These are phyloP conservation scores for Termitomyces sp. DNA, from an alignment of 768 basidiomycete species.

Conservation along the genomic window DNA sequence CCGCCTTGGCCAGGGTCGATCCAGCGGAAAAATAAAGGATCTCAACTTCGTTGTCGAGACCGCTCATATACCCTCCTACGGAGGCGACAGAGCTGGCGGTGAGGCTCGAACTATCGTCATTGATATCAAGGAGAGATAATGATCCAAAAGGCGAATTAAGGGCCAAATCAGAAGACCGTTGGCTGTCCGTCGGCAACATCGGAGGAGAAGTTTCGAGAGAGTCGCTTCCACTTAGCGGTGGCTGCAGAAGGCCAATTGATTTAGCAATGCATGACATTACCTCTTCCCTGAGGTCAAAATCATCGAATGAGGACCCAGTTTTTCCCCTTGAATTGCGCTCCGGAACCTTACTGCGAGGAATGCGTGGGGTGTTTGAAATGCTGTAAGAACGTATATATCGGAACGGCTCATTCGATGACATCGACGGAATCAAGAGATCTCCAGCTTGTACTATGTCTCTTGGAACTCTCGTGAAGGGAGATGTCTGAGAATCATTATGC, in stretches of 20 bases:
- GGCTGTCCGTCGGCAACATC: slow-evolving; percentile 39
- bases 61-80: slow-evolving; percentile 61
- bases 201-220: slow-evolving; percentile 66
- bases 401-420: slow-evolving; percentile 39
- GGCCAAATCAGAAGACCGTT: slow-evolving; percentile 31
- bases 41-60: slow-evolving; percentile 94
- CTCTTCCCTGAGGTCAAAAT: slow-evolving; percentile 93
- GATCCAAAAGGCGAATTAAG: slow-evolving; percentile 71
- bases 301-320: slow-evolving; percentile 42
- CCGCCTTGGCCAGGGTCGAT: slow-evolving; percentile 79
- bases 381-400: slow-evolving; percentile 45
- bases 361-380: slow-evolving; percentile 45
- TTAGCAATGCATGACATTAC: slow-evolving; percentile 98
- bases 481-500: slow-evolving; percentile 9
- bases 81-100: slow-evolving; percentile 55
- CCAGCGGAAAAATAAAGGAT: slow-evolving; percentile 91
- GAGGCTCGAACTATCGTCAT: slow-evolving; percentile 65
- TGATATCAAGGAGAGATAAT: slow-evolving; percentile 64
- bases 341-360: slow-evolving; percentile 26
- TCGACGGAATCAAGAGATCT: slow-evolving; percentile 62
- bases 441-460: slow-evolving; percentile 70
- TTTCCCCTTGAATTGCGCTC: slow-evolving; percentile 15
- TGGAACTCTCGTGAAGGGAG: slow-evolving; percentile 25
- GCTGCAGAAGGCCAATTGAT: slow-evolving; percentile 91
- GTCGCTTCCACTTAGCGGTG: slow-evolving; percentile 65